Evolutionary conservation across 495 filamentous ascomycete genomes (phyloP).

Genomic region (Daldinia decipiens): DNA sequence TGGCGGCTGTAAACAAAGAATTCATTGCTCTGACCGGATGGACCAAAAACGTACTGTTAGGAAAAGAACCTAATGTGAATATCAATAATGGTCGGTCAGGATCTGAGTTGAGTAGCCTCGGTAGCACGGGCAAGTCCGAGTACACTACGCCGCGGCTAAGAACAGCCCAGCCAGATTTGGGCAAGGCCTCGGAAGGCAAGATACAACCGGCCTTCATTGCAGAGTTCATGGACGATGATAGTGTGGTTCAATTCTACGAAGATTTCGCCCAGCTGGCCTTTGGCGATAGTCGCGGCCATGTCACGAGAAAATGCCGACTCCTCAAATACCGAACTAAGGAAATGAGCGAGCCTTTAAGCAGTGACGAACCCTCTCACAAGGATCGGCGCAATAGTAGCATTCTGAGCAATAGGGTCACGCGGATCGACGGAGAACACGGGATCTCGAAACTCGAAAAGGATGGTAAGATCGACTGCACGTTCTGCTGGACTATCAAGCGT

Average conservation of each 20-base stretch:
- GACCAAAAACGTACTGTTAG: slow-evolving; percentile 89
- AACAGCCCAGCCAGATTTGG: slow-evolving; percentile 48
- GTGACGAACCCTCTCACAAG: slow-evolving; percentile 51
- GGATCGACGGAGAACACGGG: slow-evolving; percentile 79
- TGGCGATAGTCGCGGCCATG: slow-evolving; percentile 83
- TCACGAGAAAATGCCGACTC: slow-evolving; percentile 84
- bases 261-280: slow-evolving; percentile 93
- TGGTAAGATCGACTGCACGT: slow-evolving; percentile 92
- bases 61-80: slow-evolving; percentile 88
- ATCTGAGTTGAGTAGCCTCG: slow-evolving; percentile 49
- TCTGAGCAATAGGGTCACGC: slow-evolving; percentile 63
- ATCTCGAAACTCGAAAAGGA: slow-evolving; percentile 83
- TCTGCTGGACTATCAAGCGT: slow-evolving; percentile 95
- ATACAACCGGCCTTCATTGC: slow-evolving; percentile 85
- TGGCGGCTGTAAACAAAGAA: slow-evolving; percentile 92
- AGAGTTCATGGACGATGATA: slow-evolving; percentile 92
- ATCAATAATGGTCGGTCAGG: slow-evolving; percentile 70
- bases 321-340: slow-evolving; percentile 89
- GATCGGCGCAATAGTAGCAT: slow-evolving; percentile 58
- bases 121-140: slow-evolving; percentile 51
- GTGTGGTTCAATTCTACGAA: slow-evolving; percentile 93
- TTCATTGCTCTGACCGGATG: slow-evolving; percentile 94
- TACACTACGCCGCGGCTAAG: slow-evolving; percentile 59
- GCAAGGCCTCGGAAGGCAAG: slow-evolving; percentile 45
- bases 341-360: slow-evolving; percentile 51